These are phyloP conservation scores for Panaeolus papilionaceus DNA, from an alignment of 768 basidiomycete genomes.

Conservation along the genomic window DNA sequence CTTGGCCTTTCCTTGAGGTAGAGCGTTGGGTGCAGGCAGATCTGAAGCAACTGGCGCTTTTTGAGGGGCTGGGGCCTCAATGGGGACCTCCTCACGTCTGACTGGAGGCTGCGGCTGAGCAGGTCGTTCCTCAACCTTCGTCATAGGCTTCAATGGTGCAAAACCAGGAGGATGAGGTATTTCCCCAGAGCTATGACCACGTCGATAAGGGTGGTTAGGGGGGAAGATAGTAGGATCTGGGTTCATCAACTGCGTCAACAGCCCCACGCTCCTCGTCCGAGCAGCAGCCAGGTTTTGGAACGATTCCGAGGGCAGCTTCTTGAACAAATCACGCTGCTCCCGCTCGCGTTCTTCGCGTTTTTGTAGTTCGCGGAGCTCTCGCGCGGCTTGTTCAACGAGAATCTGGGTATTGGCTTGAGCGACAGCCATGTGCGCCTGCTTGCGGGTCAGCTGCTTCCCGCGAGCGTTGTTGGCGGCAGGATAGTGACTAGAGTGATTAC, in stretches of 20 bases:
- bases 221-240: conserved; percentile 71
- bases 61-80: conserved; percentile 16
- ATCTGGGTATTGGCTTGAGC: conserved; percentile 35
- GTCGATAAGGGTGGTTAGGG: conserved; percentile 61
- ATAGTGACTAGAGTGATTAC: conserved; percentile 34
- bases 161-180: conserved; percentile 36
- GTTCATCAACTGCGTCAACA: conserved; percentile 74
- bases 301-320: conserved; percentile 70
- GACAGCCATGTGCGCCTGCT: conserved; percentile 17
- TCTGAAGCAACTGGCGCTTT: not conserved
- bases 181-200: conserved; percentile 54
- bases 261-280: conserved; percentile 51
- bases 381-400: conserved; percentile 51
- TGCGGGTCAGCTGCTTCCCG: conserved; percentile 28
- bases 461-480: conserved; percentile 25
- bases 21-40: not conserved
- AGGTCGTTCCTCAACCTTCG: conserved; percentile 24
- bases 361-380: conserved; percentile 57
- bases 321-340: conserved; percentile 68
- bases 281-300: conserved; percentile 59
- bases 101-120: conserved; percentile 13
- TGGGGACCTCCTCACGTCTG: conserved; percentile 18
- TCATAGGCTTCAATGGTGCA: conserved; percentile 26
- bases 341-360: not conserved
- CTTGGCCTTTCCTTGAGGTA: not conserved